Evolutionary conservation across 345 rosid species (phyloP), one percentile per base, ranked within the genome.

Genomic region (Linum trigynum): DNA sequence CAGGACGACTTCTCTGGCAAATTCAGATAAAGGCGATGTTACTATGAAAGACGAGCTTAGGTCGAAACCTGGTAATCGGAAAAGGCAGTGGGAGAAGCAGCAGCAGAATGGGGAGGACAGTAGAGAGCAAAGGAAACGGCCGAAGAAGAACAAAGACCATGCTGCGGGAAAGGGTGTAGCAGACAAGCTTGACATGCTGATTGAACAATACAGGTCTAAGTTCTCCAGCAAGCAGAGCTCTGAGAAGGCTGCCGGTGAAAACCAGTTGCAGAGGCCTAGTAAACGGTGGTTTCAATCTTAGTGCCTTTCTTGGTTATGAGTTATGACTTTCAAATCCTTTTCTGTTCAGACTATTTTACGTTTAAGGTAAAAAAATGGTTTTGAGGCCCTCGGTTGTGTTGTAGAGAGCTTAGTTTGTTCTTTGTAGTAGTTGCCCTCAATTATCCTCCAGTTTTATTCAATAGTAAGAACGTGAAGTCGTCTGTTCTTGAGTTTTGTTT

Each of bases 131-230:
- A 75, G 75, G 7, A 80, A 73, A 62, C 85, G 82, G 72, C 65
- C 64, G 6, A 85, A 79, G 61, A 81, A 77, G 86, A 81, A 71
- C 36, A 82, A 81, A 67, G 77, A 81, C 8, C 74, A 80, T 17
- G 60, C 32, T 23, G 69, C 35, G 86, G 84, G 36, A 60, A 67
- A 15, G 43, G 96, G 86, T 11, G 81, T 62, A 14, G 76, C 67
- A 0, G 96, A 88, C 77, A 83, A 81, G 68, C 89, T 88, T 1
- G 97, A 94, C 71, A 40, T 75, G 77, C 68, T 88, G 79, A 82
- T 88, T 5, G 88, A 88, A 70, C 81, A 74, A 65, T 88, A 94
- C 76, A 81, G 67, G 64, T 72, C 85, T 3, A 92, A 88, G 76
- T 90, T 62, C 53, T 59, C 32, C 16, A 35, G 40, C 14, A 12